Evolutionary conservation across 1,284 basidiomycete genomes (phyloP).

Genomic region (Exobasidium cylindrosporum): DNA sequence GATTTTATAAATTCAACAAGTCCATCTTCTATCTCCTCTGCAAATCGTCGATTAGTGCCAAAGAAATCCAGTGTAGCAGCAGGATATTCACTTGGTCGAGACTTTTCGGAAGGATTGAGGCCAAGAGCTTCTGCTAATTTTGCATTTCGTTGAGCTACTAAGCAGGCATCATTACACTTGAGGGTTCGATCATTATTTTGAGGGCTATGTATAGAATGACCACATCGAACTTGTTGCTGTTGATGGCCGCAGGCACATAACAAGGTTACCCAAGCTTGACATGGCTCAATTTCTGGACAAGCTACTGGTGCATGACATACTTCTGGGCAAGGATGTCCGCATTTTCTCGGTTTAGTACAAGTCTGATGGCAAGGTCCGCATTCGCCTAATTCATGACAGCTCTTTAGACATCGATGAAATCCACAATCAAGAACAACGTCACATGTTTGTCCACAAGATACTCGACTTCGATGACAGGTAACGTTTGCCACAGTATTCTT

Average conservation of each 20-base stretch:
- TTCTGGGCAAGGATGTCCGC: constrained; percentile 46
- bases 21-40: constrained; percentile 39
- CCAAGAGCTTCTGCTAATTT: constrained; percentile 51
- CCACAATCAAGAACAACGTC: constrained; percentile 45
- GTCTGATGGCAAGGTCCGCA: constrained; percentile 45
- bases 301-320: constrained; percentile 49
- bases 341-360: constrained; percentile 47
- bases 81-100: constrained; percentile 29
- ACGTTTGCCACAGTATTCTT: constrained; percentile 46
- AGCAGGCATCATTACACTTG: constrained; percentile 49
- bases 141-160: constrained; percentile 51
- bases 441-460: constrained; percentile 46
- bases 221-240: constrained; percentile 38
- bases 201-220: constrained; percentile 30
- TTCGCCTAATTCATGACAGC: constrained; percentile 41
- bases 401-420: constrained; percentile 41
- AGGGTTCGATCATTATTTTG: constrained; percentile 19
- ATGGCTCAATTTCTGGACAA: constrained; percentile 46
- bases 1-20: constrained; percentile 51
- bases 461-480: constrained; percentile 43
- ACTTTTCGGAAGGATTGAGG: constrained; percentile 34
- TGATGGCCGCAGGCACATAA: constrained; percentile 49
- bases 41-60: constrained; percentile 29
- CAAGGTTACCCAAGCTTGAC: constrained; percentile 43
- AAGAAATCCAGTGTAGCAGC: constrained; percentile 38